Evolutionary conservation across 164 flowering plant genomes (phyloP), one percentile per base, ranked within the genome.

Genomic region (Taxillus chinensis): DNA sequence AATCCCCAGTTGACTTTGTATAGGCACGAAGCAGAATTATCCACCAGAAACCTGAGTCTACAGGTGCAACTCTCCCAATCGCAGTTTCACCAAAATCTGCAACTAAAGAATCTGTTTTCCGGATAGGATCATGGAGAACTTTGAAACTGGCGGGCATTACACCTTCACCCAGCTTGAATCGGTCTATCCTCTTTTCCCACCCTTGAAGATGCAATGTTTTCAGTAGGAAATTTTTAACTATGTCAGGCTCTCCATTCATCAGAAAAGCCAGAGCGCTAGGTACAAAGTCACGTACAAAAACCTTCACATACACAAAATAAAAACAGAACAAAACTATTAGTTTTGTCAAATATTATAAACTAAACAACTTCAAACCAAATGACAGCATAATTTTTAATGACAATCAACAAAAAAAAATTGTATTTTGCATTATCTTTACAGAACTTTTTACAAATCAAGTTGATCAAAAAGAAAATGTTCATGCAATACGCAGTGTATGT

Each of bases 1-100:
- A 61, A 67, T 83, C 91, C 8, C 90, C 90, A 0, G 90, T 85
- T 5, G 90, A 83, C 75, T 83, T 85, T 14, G 90, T 85, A 48
- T 83, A 85, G 5, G 90, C 90, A 27, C 90, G 83, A 4, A 85
- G 86, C 55, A 85, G 69, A 64, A 85, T 85, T 46, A 85, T 85
- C 90, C 90, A 85, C 90, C 90, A 85, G 69, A 85, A 85, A 11
- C 90, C 90, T 16, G 90, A 85, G 70, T 85, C 90, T 64, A 85
- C 87, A 11, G 90, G 90, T 58, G 90, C 90, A 37, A 85, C 90
- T 72, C 90, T 75, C 61, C 90, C 90, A 48, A 85, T 85, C 41
- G 90, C 90, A 69, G 83, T 81, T 73, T 85, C 90, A 16, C 90
- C 90, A 68, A 83, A 85, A 76, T 85, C 90, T 8, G 87, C 87